Evolutionary conservation across 805 yeast species (phyloP).

Genomic region (Kazachstania africana): DNA sequence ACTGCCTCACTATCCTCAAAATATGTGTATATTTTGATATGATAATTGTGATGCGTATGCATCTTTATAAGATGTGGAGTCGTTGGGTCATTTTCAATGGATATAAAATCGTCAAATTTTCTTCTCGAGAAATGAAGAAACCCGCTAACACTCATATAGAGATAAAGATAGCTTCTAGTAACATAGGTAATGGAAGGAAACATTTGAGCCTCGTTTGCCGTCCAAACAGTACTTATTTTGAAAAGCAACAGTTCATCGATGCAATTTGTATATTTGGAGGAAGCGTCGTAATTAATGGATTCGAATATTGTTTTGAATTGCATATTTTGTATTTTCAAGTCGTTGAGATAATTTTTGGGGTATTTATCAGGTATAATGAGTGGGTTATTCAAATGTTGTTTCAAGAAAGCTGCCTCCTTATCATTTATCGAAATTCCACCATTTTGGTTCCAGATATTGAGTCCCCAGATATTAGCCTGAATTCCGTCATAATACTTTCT

Average conservation of each 20-base stretch:
- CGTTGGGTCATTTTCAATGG: constrained; percentile 32
- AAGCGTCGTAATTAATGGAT: constrained; percentile 23
- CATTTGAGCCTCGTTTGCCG: constrained; percentile 55
- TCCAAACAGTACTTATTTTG: constrained; percentile 54
- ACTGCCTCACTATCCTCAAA: constrained; percentile 48
- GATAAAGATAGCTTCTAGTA: constrained; percentile 45
- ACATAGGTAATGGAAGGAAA: constrained; percentile 58
- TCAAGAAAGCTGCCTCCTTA: not conserved
- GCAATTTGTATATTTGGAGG: constrained; percentile 1
- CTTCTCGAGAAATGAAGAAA: constrained; percentile 48
- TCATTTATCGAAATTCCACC: constrained; percentile 5
- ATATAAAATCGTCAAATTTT: constrained; percentile 35
- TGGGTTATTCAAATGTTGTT: not conserved
- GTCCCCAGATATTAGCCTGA: constrained; percentile 70
- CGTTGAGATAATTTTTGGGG: constrained; percentile 51
- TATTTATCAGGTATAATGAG: constrained; percentile 24
- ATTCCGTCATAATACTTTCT: constrained; percentile 34
- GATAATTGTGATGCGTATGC: constrained; percentile 10
- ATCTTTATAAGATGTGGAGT: constrained; percentile 4
- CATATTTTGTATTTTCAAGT: constrained; percentile 49
- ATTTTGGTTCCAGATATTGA: constrained; percentile 4
- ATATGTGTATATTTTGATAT: constrained; percentile 36
- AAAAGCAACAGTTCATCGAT: constrained; percentile 53
- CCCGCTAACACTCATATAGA: constrained; percentile 61
- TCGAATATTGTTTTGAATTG: constrained; percentile 70